phyloP scores from a whole-genome alignment of 2,329 filamentous ascomycete genomes.

The Fusarium xylarioides region DNA sequence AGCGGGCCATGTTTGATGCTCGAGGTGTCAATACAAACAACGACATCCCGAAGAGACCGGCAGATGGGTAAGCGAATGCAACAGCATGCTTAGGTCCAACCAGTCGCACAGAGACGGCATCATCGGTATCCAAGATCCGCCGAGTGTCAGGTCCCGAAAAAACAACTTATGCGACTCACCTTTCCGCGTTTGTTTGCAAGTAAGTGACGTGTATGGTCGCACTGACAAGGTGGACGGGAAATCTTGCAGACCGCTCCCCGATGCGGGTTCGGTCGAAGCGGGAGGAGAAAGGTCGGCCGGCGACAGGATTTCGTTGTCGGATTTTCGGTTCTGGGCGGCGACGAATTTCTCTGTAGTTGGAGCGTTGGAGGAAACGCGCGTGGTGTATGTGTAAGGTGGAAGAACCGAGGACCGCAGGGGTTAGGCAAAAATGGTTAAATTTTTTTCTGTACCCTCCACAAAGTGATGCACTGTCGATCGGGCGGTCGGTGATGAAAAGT shows the following conservation, averaged over 20 bases:
- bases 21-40: background rate
- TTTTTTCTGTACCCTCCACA: conserved; percentile 25
- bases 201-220: conserved; percentile 38
- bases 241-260: conserved; percentile 30
- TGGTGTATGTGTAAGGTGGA: conserved; percentile 13
- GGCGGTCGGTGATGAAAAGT: conserved; percentile 4
- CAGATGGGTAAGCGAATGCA: conserved; percentile 14
- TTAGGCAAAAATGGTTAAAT: conserved; percentile 23
- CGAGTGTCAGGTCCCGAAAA: conserved; percentile 7
- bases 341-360: conserved; percentile 14
- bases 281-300: conserved; percentile 38
- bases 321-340: conserved; percentile 2
- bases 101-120: conserved; percentile 3
- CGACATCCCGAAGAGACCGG: conserved; percentile 3
- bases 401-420: conserved; percentile 14
- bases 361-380: conserved; percentile 5
- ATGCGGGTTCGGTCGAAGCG: conserved; percentile 8
- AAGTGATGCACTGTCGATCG: conserved; percentile 27
- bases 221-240: conserved; percentile 17
- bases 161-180: conserved; percentile 33
- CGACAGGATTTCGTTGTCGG: conserved; percentile 36
- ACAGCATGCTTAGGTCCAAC: conserved; percentile 3
- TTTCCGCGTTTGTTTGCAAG: conserved; percentile 34
- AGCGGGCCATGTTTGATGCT: conserved; percentile 4
- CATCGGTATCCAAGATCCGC: conserved; percentile 19